phyloP scores from a whole-genome alignment of 495 filamentous ascomycete species.

The Hyaloscypha bicolor region DNA sequence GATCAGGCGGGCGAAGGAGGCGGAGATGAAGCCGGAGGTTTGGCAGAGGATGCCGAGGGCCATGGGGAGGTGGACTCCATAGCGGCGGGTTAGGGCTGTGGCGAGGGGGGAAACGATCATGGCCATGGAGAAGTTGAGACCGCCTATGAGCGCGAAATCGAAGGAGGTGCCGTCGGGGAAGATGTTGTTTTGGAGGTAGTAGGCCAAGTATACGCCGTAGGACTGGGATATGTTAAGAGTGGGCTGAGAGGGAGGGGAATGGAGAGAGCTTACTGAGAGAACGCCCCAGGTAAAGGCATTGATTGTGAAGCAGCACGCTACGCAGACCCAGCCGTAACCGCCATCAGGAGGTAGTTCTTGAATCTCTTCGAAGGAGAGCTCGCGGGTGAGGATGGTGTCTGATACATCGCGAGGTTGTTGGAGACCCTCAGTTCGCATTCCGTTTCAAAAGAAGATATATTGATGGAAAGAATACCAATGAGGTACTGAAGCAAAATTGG shows the following conservation, averaged over 20 bases:
- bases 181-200: conserved; percentile 63
- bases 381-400: background rate
- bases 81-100: conserved; percentile 53
- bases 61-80: conserved; percentile 58
- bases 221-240: conserved; percentile 37
- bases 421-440: background rate
- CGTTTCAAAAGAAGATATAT: background rate
- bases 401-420: background rate
- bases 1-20: conserved; percentile 65
- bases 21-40: conserved; percentile 61
- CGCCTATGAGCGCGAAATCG: conserved; percentile 73
- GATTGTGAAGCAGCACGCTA: background rate
- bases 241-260: background rate
- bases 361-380: background rate
- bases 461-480: background rate
- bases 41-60: conserved; percentile 63
- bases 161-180: conserved; percentile 61
- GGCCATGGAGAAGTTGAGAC: conserved; percentile 56
- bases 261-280: background rate
- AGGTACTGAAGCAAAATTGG: background rate
- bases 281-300: background rate
- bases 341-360: background rate
- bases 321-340: background rate
- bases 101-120: conserved; percentile 68
- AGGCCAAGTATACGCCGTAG: conserved; percentile 71